These are phyloP conservation scores for Saccharomycopsis sp. DNA, from an alignment of 805 yeast species.

Conservation along the genomic window DNA sequence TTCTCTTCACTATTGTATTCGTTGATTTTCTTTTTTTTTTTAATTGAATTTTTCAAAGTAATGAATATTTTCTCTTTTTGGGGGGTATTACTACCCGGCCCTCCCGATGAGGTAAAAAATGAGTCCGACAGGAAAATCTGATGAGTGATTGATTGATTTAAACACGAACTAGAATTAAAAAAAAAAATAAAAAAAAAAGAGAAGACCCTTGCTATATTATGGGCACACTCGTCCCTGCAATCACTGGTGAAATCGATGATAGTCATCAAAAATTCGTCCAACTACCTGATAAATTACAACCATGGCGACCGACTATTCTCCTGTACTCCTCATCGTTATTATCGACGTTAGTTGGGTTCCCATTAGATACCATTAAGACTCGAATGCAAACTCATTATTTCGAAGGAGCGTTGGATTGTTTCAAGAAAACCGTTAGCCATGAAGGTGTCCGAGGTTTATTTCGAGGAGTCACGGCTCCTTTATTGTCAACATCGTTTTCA, in stretches of 20 bases:
- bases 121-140: too few relatives aligned
- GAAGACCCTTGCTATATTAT: too few relatives aligned
- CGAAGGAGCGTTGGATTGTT: slow-evolving; percentile 49
- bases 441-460: slow-evolving; percentile 72
- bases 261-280: slow-evolving; percentile 35
- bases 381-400: slow-evolving; percentile 75
- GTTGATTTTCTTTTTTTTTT: too few relatives aligned
- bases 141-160: too few relatives aligned
- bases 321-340: slow-evolving; percentile 59
- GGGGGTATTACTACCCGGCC: too few relatives aligned
- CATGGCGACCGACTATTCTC: slow-evolving; percentile 50
- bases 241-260: slow-evolving; percentile 47
- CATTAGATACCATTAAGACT: slow-evolving; percentile 81
- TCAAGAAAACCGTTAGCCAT: slow-evolving; percentile 42
- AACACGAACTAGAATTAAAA: too few relatives aligned
- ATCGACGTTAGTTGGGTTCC: slow-evolving; percentile 71
- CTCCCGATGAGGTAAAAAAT: too few relatives aligned
- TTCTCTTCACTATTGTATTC: too few relatives aligned
- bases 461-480: slow-evolving; percentile 71
- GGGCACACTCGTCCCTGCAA: slow-evolving; percentile 57
- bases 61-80: too few relatives aligned
- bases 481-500: slow-evolving; percentile 57
- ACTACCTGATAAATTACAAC: slow-evolving; percentile 42
- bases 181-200: too few relatives aligned
- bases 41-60: too few relatives aligned